phyloP scores from a whole-genome alignment of 2,329 filamentous ascomycete species.

The Epichloe sylvatica region DNA sequence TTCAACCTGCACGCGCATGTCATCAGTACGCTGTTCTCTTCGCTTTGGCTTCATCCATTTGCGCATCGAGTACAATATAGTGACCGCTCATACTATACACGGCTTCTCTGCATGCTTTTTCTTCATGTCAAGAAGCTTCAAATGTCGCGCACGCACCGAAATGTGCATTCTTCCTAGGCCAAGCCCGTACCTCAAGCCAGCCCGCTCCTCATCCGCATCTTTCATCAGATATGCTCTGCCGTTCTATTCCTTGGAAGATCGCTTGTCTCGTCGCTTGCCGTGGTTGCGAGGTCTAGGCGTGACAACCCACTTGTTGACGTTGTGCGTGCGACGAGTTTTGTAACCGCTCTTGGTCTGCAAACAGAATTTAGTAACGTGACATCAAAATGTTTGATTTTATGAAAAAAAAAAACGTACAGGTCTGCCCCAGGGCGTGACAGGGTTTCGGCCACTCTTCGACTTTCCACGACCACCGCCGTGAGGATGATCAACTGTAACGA shows the following conservation, averaged over 20 bases:
- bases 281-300: slow-evolving; percentile 73
- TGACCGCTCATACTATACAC: slow-evolving; percentile 2
- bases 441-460: slow-evolving; percentile 94
- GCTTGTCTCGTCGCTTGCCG: slow-evolving; percentile 69
- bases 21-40: background rate
- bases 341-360: slow-evolving; percentile 63
- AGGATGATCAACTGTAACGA: slow-evolving; percentile 64
- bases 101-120: too few species aligned
- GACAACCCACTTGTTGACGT: slow-evolving; percentile 85
- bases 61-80: slow-evolving; percentile 3
- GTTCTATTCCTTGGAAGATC: slow-evolving; percentile 18
- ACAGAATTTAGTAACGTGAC: background rate
- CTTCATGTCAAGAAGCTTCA: too few species aligned
- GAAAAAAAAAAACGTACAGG: slow-evolving; percentile 50
- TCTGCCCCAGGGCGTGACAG: slow-evolving; percentile 91
- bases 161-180: background rate
- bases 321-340: slow-evolving; percentile 82
- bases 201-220: too few species aligned
- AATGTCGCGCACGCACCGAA: background rate
- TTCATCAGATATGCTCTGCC: background rate
- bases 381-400: too few species aligned
- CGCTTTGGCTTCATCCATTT: background rate
- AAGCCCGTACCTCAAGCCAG: too few species aligned
- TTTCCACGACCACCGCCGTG: slow-evolving; percentile 98
- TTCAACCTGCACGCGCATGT: too few species aligned